Conservation (phyloP, 768 basidiomycete genomes). For the Amanita fuliginea region DNA sequence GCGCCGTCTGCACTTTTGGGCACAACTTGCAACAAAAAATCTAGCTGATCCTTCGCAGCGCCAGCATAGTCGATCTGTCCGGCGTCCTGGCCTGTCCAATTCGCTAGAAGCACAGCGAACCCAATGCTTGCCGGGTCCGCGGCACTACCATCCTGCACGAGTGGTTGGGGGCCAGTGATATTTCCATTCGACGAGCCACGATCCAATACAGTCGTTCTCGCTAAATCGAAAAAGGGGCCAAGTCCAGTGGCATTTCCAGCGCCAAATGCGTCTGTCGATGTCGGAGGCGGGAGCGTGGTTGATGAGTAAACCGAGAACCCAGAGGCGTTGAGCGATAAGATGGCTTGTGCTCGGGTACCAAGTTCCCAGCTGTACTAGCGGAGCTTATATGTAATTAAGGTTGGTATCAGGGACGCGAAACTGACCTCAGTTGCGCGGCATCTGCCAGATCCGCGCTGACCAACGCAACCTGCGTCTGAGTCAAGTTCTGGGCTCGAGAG, state of each 20-base stretch:
- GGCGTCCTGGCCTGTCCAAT: constrained; percentile 33
- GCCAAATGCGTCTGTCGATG: constrained; percentile 16
- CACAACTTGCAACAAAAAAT: constrained; percentile 44
- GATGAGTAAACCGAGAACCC: constrained; percentile 32
- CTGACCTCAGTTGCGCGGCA: constrained; percentile 1
- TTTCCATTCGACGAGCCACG: constrained; percentile 32
- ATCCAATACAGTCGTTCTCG: constrained; percentile 34
- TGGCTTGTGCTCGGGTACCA: constrained; percentile 41
- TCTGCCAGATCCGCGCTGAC: background rate
- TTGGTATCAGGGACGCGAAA: background rate
- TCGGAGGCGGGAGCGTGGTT: constrained; percentile 26
- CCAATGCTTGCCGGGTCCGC: constrained; percentile 80
- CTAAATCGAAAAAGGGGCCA: constrained; percentile 46
- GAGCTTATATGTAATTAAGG: background rate
- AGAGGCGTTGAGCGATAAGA: constrained; percentile 34
- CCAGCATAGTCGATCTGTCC: constrained; percentile 38
- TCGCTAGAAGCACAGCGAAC: constrained; percentile 49
- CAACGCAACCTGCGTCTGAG: background rate
- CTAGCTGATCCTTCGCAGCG: constrained; percentile 56
- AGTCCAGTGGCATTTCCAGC: constrained; percentile 21
- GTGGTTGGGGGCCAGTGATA: constrained; percentile 40
- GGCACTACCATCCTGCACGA: constrained; percentile 46
- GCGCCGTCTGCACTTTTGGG: constrained; percentile 68
- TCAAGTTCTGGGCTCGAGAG: constrained; percentile 1
- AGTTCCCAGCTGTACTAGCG: constrained; percentile 37